Percentiles rank a stretch among this genome's conserved stretches.
Conservation (phyloP, 208 protist genomes). For the Leishmania turanica region DNA sequence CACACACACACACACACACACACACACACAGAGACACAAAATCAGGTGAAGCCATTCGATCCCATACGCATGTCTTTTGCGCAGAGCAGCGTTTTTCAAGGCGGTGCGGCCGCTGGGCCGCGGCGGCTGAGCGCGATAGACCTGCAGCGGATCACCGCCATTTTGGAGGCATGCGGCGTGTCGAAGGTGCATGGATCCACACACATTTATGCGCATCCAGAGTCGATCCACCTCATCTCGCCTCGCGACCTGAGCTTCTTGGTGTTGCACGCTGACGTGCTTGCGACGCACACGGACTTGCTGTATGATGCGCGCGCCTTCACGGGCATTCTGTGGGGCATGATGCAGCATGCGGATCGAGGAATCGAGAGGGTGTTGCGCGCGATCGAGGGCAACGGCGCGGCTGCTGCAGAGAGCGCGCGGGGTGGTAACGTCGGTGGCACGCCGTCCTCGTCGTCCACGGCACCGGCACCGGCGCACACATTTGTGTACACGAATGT, state of each 20-base stretch:
- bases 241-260: conserved; percentile 43
- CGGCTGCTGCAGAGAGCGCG: neutral
- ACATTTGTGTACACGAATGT: neutral
- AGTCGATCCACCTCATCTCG: conserved; percentile 54
- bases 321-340: conserved; percentile 64
- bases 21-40: neutral
- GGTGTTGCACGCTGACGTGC: conserved; percentile 33
- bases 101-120: neutral
- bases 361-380: conserved; percentile 37
- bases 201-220: conserved; percentile 64
- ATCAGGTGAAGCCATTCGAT: neutral
- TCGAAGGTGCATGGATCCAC: conserved; percentile 47
- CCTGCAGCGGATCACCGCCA: conserved; percentile 42
- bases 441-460: conserved; percentile 11
- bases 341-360: conserved; percentile 44
- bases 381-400: neutral
- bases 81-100: neutral
- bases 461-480: neutral
- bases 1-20: neutral
- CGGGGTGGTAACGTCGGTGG: conserved; percentile 2
- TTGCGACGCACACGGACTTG: conserved; percentile 41
- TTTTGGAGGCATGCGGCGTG: conserved; percentile 52
- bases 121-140: conserved; percentile 17
- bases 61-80: neutral
- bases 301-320: conserved; percentile 68